phyloP scores from a whole-genome alignment of 2,329 filamentous ascomycete species.

The Colletotrichum kahawae region DNA sequence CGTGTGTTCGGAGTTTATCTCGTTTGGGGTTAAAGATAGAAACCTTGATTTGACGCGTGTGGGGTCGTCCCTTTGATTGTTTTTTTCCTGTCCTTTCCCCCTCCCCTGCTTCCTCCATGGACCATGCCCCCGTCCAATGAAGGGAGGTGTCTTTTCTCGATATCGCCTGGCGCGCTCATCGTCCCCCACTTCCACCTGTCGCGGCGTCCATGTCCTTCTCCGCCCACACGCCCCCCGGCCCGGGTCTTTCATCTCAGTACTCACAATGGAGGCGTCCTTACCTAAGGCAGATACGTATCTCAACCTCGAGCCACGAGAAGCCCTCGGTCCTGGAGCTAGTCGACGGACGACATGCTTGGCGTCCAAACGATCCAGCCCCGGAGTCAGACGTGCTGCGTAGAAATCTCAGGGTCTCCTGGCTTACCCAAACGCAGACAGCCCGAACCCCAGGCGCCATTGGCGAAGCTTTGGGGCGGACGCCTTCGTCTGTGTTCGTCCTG shows the following conservation, averaged over 20 bases:
- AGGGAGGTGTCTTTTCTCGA: neutral
- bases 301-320: neutral
- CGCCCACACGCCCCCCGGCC: neutral
- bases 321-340: neutral
- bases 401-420: neutral
- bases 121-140: neutral
- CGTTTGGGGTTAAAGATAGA: slow-evolving; percentile 20
- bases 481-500: neutral
- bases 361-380: neutral
- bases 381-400: neutral
- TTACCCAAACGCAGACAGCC: neutral
- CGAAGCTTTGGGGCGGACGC: slow-evolving; percentile 19
- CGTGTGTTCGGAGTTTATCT: slow-evolving; percentile 22
- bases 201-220: neutral
- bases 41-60: slow-evolving; percentile 20
- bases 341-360: neutral
- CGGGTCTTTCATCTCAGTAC: neutral
- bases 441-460: neutral
- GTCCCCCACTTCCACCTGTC: neutral
- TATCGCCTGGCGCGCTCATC: neutral
- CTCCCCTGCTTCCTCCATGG: neutral
- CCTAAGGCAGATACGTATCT: neutral
- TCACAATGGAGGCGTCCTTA: neutral
- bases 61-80: neutral
- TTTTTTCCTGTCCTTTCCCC: neutral